phyloP scores from a whole-genome alignment of 2,329 filamentous ascomycete species.

The Colletotrichum sp. region DNA sequence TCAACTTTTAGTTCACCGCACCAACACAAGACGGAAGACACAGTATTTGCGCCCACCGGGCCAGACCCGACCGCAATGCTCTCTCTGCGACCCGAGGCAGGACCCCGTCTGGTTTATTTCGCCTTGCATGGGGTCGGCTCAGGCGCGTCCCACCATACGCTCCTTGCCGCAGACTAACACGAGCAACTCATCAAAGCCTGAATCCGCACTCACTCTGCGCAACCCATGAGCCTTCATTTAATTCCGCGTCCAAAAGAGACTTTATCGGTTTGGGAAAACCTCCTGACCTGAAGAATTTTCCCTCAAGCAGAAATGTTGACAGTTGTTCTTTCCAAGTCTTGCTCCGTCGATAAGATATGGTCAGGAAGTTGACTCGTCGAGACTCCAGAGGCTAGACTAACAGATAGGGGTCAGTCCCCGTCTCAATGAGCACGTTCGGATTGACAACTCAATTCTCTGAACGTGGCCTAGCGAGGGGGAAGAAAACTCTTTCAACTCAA shows the following conservation, averaged over 20 bases:
- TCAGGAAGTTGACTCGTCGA: neutral
- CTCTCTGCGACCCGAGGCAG: constrained; percentile 1
- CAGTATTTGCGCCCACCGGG: neutral
- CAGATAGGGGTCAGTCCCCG: neutral
- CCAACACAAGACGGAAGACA: neutral
- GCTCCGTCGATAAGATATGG: neutral
- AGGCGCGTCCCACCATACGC: neutral
- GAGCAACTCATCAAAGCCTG: constrained; percentile 9
- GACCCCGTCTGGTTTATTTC: constrained; percentile 14
- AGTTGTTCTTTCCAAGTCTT: neutral
- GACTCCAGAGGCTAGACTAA: neutral
- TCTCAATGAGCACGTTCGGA: neutral
- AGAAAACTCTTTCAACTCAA: neutral
- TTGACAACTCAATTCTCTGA: neutral
- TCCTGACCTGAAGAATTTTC: neutral
- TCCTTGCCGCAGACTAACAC: constrained; percentile 2
- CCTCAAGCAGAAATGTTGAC: neutral
- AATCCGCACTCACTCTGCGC: neutral
- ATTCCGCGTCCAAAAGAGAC: neutral
- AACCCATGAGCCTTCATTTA: neutral
- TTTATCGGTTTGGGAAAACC: neutral
- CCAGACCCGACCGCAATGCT: neutral
- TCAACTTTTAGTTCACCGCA: neutral
- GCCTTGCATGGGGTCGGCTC: neutral
- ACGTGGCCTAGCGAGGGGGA: neutral